Base-by-base conservation (phyloP, 2,329 filamentous ascomycete species). In the Setomelanomma holmii region DNA sequence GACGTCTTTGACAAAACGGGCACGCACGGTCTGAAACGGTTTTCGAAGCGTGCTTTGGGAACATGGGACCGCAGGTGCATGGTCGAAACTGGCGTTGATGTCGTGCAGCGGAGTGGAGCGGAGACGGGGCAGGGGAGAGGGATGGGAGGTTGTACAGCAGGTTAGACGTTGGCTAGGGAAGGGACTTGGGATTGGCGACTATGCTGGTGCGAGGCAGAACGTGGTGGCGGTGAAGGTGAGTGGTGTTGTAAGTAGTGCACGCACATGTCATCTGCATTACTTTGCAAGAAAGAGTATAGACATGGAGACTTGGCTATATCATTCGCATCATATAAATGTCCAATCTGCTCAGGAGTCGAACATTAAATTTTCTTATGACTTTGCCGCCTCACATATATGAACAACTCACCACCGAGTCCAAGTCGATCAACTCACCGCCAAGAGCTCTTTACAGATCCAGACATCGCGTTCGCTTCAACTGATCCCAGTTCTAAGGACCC, bases 1-100 rank as follows among this genome's bases (percentile, higher is more conserved):
- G 48, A 27, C 46, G 46, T 16, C 14, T 34, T 35, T 39, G 30
- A 24, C 16, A 21, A 22, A 53, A 49, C 43, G 53, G 53, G 42
- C 50, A 44, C 47, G 38, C 48, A 48, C 54, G 51, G 56, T 51
- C 51, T 50, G 55, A 55, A 61, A 41, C 34, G 45, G 52, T 41
- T 43, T 22, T 33, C 14, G 44, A 46, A 50, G 49, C 33, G 49
- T 52, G 51, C 44, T 43, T 55, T 45, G 47, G 46, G 45, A 47
- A 43, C 16, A 51, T 55, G 40, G 51, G 42, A 55, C 57, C 21
- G 49, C 43, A 45, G 39, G 5, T 45, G 2, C 8, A n/a, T 34
- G 43, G 27, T 53, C 22, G 38, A 50, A 47, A 20, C 27, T 34
- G 45, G 44, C 45, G 49, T 45, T 50, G 17, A 6, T 24, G 14